These are phyloP conservation scores for Podospora australis DNA, from an alignment of 495 filamentous ascomycete genomes.

Conservation along the genomic window DNA sequence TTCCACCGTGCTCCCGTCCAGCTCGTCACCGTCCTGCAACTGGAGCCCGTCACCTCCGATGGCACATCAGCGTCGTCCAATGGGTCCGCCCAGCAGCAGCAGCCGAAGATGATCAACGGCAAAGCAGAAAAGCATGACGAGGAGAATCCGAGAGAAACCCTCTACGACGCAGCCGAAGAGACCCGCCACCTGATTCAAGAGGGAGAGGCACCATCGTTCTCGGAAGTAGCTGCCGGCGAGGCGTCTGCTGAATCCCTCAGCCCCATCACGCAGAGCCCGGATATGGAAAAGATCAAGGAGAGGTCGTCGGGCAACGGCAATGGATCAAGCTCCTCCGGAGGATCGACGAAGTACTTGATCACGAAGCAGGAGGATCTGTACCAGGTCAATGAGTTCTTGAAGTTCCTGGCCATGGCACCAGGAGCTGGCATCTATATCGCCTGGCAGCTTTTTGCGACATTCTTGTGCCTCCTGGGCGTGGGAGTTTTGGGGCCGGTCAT, in stretches of 20 bases:
- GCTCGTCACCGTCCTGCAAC: constrained; percentile 66
- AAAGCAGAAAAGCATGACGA: neutral
- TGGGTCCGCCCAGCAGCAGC: constrained; percentile 1
- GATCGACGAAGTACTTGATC: constrained; percentile 54
- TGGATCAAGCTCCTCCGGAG: neutral
- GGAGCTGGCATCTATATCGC: constrained; percentile 42
- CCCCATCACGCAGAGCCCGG: neutral
- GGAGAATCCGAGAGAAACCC: neutral
- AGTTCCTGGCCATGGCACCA: constrained; percentile 51
- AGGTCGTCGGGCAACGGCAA: neutral
- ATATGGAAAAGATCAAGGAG: neutral
- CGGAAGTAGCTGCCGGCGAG: constrained; percentile 3
- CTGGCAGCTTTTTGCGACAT: constrained; percentile 57
- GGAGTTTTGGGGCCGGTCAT: constrained; percentile 15
- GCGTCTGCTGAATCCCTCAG: neutral
- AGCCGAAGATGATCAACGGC: too few species aligned
- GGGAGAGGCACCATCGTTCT: neutral
- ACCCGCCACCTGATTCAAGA: neutral
- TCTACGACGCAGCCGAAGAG: neutral
- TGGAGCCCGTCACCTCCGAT: constrained; percentile 32
- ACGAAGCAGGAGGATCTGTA: constrained; percentile 74
- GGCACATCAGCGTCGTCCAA: constrained; percentile 7
- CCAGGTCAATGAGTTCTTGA: constrained; percentile 69
- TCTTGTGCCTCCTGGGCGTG: constrained; percentile 55
- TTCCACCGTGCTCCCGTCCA: constrained; percentile 60